Evolutionary conservation across 306 rosid genomes (phyloP).

Genomic region (Cucumis hystrix): DNA sequence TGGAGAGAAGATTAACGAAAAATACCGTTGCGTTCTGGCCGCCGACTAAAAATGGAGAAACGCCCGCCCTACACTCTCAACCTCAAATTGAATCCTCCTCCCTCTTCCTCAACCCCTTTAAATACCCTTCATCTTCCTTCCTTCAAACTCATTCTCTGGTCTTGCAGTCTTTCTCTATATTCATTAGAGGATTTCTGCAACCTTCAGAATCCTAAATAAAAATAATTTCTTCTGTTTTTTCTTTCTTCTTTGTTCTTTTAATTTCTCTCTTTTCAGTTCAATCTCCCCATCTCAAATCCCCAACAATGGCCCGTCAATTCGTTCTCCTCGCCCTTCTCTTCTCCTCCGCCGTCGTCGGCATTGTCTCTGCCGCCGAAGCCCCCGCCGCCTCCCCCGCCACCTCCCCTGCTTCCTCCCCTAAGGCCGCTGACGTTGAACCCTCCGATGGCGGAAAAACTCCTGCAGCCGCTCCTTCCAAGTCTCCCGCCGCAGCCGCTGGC

Average conservation of each 20-base stretch:
- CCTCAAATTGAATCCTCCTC: not conserved
- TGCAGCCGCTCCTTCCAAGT: constrained; percentile 3
- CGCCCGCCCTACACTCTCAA: not conserved
- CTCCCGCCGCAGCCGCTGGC: not conserved
- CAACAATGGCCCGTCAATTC: constrained; percentile 19
- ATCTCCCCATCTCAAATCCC: not conserved
- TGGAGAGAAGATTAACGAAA: not conserved
- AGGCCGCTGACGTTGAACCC: not conserved
- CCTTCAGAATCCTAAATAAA: constrained; percentile 5
- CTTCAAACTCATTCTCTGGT: constrained; percentile 10
- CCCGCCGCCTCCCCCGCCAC: constrained; percentile 2
- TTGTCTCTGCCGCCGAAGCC: constrained; percentile 12
- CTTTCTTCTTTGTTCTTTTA: no score
- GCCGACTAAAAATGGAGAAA: not conserved
- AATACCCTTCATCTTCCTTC: not conserved
- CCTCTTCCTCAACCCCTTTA: constrained; percentile 5
- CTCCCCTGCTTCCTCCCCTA: constrained; percentile 17
- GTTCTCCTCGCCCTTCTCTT: constrained; percentile 34
- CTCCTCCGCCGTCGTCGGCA: constrained; percentile 21
- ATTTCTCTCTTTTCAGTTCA: no score
- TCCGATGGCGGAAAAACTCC: constrained; percentile 11
- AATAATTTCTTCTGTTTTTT: not conserved
- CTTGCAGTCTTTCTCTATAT: constrained; percentile 32
- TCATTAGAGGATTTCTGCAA: constrained; percentile 29
- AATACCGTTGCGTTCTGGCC: not conserved